phyloP scores from a whole-genome alignment of 148 eudicot species.

The Vaccinium darrowii region DNA sequence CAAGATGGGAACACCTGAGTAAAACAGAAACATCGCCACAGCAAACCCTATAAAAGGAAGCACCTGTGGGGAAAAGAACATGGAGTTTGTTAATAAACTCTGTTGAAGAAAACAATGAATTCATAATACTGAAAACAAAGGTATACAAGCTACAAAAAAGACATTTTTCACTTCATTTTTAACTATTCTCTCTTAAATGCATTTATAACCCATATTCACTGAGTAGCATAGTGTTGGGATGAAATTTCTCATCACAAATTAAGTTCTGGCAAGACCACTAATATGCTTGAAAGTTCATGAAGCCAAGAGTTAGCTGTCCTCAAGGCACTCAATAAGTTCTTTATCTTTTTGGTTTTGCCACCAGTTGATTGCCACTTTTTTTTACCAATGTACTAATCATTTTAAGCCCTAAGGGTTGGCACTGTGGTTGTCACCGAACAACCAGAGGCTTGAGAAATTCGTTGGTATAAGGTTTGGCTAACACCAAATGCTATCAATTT shows the following conservation, averaged over 20 bases:
- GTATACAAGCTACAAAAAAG: neutral
- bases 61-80: conserved; percentile 31
- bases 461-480: neutral
- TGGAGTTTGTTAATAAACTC: neutral
- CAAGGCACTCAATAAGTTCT: neutral
- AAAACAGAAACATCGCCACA: conserved; percentile 79
- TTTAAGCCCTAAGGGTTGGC: neutral
- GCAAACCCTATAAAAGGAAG: conserved; percentile 82
- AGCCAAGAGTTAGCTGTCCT: neutral
- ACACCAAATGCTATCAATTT: no score
- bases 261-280: neutral
- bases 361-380: neutral
- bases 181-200: neutral
- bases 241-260: neutral
- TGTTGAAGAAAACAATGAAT: neutral
- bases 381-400: neutral
- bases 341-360: neutral
- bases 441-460: neutral
- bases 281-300: neutral
- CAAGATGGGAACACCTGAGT: conserved; percentile 76
- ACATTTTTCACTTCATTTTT: neutral
- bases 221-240: neutral
- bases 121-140: neutral
- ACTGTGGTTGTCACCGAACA: neutral
- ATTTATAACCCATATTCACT: no score